Percentiles rank a stretch among this genome's conserved stretches.
These are phyloP conservation scores for Cladosporium oxysporum DNA, from an alignment of 2,329 filamentous ascomycete genomes.

Conservation along the genomic window DNA sequence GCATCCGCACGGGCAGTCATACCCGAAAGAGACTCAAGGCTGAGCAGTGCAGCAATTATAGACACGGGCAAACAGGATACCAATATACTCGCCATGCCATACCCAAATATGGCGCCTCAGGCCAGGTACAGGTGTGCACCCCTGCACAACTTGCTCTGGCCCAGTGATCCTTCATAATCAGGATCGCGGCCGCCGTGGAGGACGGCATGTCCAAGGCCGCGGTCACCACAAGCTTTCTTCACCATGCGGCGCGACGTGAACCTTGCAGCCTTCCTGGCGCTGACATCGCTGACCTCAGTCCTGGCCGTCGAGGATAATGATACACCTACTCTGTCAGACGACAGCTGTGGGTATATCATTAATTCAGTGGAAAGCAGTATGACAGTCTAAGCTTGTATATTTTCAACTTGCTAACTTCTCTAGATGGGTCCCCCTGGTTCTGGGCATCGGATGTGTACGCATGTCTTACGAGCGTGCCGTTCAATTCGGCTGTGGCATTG, in stretches of 20 bases:
- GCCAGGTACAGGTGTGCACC: neutral
- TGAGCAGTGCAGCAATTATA: neutral
- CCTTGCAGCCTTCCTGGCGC: neutral
- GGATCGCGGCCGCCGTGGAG: neutral
- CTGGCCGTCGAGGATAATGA: neutral
- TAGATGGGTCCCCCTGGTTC: neutral
- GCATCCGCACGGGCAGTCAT: neutral
- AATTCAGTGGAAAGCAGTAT: neutral
- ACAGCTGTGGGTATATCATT: neutral
- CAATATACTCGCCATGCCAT: neutral
- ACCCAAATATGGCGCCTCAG: neutral
- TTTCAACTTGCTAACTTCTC: neutral
- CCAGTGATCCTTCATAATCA: neutral
- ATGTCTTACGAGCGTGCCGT: conserved; percentile 46
- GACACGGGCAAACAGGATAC: neutral
- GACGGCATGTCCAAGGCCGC: neutral
- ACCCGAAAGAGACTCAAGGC: neutral
- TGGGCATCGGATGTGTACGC: conserved; percentile 35
- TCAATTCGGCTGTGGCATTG: conserved; percentile 43
- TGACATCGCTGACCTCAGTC: neutral
- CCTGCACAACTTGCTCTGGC: neutral
- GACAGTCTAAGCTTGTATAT: neutral
- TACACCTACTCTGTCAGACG: neutral
- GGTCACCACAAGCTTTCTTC: neutral
- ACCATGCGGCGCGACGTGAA: neutral